phyloP scores from a whole-genome alignment of 2,329 filamentous ascomycete species.

The Talaromyces amestolkiae region DNA sequence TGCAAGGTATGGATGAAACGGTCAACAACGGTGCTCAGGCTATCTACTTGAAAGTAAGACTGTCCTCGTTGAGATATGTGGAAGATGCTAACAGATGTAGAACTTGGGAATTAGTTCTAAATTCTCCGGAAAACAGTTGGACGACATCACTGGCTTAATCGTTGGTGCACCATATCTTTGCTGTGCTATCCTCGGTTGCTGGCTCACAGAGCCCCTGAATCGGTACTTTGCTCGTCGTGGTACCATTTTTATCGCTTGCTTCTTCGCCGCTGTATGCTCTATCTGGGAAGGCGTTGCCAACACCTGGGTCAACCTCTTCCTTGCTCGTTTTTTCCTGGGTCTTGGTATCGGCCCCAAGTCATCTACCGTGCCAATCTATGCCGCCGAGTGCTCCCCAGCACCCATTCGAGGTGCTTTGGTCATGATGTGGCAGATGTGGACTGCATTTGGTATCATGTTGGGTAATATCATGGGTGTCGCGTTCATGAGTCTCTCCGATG shows the following conservation, averaged over 20 bases:
- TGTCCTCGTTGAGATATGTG: no score
- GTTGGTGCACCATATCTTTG: slow-evolving; percentile 48
- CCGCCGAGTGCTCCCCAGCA: slow-evolving; percentile 49
- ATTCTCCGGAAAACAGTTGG: slow-evolving; percentile 27
- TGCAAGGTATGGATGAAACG: slow-evolving; percentile 55
- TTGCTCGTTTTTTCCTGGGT: slow-evolving; percentile 44
- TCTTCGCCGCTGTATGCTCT: slow-evolving; percentile 43
- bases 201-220: slow-evolving; percentile 50
- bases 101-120: slow-evolving; percentile 18
- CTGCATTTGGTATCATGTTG: slow-evolving; percentile 47
- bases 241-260: slow-evolving; percentile 43
- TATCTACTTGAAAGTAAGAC: slow-evolving; percentile 32
- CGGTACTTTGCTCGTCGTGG: slow-evolving; percentile 46
- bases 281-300: slow-evolving; percentile 45
- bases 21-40: slow-evolving; percentile 49
- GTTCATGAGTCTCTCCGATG: slow-evolving; percentile 43
- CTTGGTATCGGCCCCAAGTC: slow-evolving; percentile 45
- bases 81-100: slow-evolving; percentile 10
- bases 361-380: slow-evolving; percentile 49
- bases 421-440: slow-evolving; percentile 55
- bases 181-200: slow-evolving; percentile 47
- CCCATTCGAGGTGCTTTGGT: slow-evolving; percentile 51
- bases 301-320: slow-evolving; percentile 44
- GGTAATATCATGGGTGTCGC: slow-evolving; percentile 51
- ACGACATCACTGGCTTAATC: slow-evolving; percentile 43